phyloP scores from a whole-genome alignment of 2,329 filamentous ascomycete genomes.

The Elsinoe ampelina region DNA sequence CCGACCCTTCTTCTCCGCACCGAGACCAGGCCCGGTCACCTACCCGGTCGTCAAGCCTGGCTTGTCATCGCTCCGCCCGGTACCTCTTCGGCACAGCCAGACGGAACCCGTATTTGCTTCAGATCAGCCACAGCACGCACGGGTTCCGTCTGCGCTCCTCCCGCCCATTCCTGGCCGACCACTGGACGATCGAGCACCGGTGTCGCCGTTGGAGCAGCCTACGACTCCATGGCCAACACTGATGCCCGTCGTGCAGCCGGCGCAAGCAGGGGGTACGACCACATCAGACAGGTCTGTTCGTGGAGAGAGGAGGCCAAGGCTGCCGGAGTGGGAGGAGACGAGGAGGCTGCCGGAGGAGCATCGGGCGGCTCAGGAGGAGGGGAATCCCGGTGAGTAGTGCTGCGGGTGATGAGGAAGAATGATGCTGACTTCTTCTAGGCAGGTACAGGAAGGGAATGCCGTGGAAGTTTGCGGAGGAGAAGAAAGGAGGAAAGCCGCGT shows the following conservation, averaged over 20 bases:
- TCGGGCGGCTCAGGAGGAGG: background rate
- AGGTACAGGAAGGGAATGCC: background rate
- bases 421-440: background rate
- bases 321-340: background rate
- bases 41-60: background rate
- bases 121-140: background rate
- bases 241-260: background rate
- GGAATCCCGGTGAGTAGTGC: background rate
- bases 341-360: conserved; percentile 14
- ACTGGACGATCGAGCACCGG: background rate
- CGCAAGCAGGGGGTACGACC: background rate
- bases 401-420: background rate
- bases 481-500: background rate
- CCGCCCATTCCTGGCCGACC: background rate
- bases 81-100: background rate
- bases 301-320: background rate
- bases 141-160: background rate
- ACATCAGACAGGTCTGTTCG: background rate
- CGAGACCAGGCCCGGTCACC: background rate
- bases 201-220: background rate
- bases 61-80: background rate
- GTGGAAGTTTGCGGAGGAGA: background rate
- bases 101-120: background rate
- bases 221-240: background rate
- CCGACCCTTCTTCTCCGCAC: background rate